Conservation (phyloP, 2,329 filamentous ascomycete genomes). For the Cadophora gregata region DNA sequence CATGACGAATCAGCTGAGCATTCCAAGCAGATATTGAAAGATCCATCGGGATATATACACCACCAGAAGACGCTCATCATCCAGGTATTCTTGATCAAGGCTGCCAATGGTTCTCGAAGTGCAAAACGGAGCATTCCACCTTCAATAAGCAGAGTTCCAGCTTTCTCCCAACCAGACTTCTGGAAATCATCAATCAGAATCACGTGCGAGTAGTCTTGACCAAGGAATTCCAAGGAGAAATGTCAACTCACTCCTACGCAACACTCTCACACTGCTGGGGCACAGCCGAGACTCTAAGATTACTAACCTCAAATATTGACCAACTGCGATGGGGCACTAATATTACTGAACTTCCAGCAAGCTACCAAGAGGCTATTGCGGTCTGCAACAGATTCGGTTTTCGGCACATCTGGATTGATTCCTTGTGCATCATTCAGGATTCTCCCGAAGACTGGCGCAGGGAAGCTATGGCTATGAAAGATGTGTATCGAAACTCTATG, state of each 20-base stretch:
- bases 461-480: constrained; percentile 19
- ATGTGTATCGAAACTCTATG: constrained; percentile 16
- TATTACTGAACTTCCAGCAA: background rate
- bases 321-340: background rate
- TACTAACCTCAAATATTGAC: background rate
- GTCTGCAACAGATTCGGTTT: background rate
- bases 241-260: background rate
- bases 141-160: background rate
- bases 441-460: constrained; percentile 17
- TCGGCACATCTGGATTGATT: constrained; percentile 24
- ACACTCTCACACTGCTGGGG: constrained; percentile 6
- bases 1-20: no score
- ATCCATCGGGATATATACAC: background rate
- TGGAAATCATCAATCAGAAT: background rate
- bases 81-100: background rate
- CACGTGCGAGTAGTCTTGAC: background rate
- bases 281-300: background rate
- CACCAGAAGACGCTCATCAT: background rate
- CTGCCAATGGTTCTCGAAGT: background rate
- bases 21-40: background rate
- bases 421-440: constrained; percentile 24
- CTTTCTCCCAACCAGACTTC: background rate
- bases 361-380: background rate
- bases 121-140: background rate
- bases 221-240: no score